These are phyloP conservation scores for Croton setiger DNA, from an alignment of 441 rosid species.

Conservation along the genomic window DNA sequence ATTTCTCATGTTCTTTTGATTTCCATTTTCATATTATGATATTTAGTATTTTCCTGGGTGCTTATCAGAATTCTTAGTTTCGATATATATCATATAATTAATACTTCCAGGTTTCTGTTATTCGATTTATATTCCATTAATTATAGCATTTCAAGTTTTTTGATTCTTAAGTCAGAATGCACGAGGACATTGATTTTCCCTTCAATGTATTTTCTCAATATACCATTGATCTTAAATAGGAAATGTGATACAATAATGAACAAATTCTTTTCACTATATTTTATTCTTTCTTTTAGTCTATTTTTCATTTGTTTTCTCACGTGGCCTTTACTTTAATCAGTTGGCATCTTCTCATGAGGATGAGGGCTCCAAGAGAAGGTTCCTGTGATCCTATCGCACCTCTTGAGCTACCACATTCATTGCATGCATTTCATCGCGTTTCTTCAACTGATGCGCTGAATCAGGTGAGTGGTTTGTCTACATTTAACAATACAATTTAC, in stretches of 20 bases:
- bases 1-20: not conserved
- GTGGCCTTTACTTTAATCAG: constrained; percentile 33
- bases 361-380: constrained; percentile 62
- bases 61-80: not conserved
- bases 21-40: not conserved
- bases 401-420: constrained; percentile 88
- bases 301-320: not conserved
- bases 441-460: constrained; percentile 68
- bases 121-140: not conserved
- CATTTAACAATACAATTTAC: constrained; percentile 5
- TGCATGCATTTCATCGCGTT: constrained; percentile 77
- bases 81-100: not conserved
- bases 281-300: constrained; percentile 4
- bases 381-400: constrained; percentile 90
- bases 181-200: not conserved
- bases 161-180: not conserved
- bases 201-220: not conserved
- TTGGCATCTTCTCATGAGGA: constrained; percentile 94
- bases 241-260: not conserved
- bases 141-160: not conserved
- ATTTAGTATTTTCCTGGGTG: not conserved
- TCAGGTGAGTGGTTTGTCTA: constrained; percentile 34
- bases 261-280: not conserved
- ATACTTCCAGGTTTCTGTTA: not conserved
- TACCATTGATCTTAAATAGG: not conserved